A percentile compares a stretch with the other conserved stretches of the same genome.
These are phyloP conservation scores for Globisporangium nodosum DNA, from an alignment of 352 stramenopile species.

Conservation along the genomic window DNA sequence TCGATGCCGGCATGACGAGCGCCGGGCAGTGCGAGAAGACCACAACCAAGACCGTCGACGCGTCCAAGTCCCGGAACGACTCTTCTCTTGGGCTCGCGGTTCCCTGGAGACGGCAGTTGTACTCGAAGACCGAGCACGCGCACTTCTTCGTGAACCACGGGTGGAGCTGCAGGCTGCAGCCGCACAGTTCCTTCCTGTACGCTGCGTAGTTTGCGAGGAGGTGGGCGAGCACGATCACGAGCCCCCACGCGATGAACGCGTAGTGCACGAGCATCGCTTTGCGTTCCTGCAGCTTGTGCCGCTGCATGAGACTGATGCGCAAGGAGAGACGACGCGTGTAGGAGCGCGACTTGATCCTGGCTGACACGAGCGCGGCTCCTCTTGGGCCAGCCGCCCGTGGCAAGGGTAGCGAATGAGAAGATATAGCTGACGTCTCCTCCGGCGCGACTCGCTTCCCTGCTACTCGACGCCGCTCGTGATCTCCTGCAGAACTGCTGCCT, in stretches of 20 bases:
- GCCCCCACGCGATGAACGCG: conserved; percentile 10
- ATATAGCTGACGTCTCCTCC: background rate
- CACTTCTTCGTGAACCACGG: conserved; percentile 13
- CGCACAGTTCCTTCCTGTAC: conserved; percentile 3
- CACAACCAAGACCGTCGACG: conserved; percentile 12
- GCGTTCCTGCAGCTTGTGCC: background rate
- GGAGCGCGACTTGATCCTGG: background rate
- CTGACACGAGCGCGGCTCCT: background rate
- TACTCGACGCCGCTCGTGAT: background rate
- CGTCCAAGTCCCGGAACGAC: conserved; percentile 11
- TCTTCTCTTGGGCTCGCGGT: background rate
- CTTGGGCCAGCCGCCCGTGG: background rate
- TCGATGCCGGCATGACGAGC: conserved; percentile 11
- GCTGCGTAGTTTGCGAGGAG: background rate
- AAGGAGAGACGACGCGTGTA: conserved; percentile 1
- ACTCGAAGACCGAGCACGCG: conserved; percentile 16
- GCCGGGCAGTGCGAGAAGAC: conserved; percentile 17
- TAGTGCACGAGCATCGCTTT: conserved; percentile 1
- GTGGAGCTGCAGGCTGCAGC: conserved; percentile 4
- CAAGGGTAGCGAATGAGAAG: background rate
- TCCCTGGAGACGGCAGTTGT: conserved; percentile 9
- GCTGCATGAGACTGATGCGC: conserved; percentile 8
- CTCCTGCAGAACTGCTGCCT: background rate
- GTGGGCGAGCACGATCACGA: conserved; percentile 1
- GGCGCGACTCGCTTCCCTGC: background rate